Evolutionary conservation across 345 rosid genomes (phyloP), one percentile per base, ranked within the genome.

Genomic region (Citrus sinensis): DNA sequence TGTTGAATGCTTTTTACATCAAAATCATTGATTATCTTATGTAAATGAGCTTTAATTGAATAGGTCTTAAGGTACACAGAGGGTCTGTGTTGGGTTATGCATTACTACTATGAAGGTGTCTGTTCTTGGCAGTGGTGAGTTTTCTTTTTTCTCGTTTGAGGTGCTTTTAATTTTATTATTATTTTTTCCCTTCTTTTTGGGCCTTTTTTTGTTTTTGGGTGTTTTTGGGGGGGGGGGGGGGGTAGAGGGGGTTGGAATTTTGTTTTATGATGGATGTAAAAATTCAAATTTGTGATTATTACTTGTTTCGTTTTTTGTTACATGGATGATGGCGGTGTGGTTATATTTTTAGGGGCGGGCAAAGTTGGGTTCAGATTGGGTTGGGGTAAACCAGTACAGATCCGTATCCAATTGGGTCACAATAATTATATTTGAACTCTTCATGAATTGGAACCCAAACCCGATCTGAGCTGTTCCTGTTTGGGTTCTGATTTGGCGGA

Each of bases 1-100:
- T 82, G 29, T 24, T 51, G 67, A 59, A 42, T 72, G 37, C 69
- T 49, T 54, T 40, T 9, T 40, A 42, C 67, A 24, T 72, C 46
- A 37, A 27, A 17, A 56, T 51, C 19, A 40, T 63, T 61, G 22
- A 49, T 79, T 27, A 55, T 61, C 34, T 79, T 24, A 30, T 77
- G 24, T 66, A 27, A 69, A 81, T 81, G 70, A 62, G 67, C 60
- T 82, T 83, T 54, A 34, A 59, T 76, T 80, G 81, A 29, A 59
- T 81, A 92, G 98, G 95, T 89, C 77, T 81, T 89, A 89, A 89
- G 80, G 88, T 96, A 92, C 70, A 87, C 93, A 1, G 98, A 96
- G 85, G 99, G 99, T 70, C 88, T 96, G 51, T 96, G 98, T 75
- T 96, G 99, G 99, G 90, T 96, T 56, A 91, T 94, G 99, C 99